Conservation (phyloP, 306 rosid genomes). For the Prunus persica region DNA sequence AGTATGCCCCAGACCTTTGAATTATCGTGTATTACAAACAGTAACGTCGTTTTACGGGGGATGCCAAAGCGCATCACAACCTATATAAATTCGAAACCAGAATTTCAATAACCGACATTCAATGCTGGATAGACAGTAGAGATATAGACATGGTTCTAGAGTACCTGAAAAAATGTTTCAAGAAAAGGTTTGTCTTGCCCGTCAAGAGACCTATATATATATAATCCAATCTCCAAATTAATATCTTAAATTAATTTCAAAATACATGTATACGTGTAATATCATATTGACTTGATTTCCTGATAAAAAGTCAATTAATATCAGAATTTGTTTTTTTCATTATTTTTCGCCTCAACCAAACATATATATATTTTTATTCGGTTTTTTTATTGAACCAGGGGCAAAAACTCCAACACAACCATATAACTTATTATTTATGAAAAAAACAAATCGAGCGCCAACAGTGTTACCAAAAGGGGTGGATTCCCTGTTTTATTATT, state of each 20-base stretch:
- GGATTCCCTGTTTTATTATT: too few relatives aligned
- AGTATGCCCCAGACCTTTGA: slow-evolving; percentile 55
- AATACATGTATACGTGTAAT: not conserved
- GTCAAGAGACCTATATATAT: slow-evolving; percentile 67
- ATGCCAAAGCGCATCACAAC: slow-evolving; percentile 94
- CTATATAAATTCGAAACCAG: slow-evolving; percentile 28
- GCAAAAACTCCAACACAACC: too few relatives aligned
- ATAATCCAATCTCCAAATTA: slow-evolving; percentile 20
- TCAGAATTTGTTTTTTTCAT: too few relatives aligned
- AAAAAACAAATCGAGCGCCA: too few relatives aligned
- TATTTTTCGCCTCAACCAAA: too few relatives aligned
- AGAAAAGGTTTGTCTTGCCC: slow-evolving; percentile 89
- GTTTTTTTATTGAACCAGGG: too few relatives aligned
- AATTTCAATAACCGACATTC: slow-evolving; percentile 21
- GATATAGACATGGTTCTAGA: slow-evolving; percentile 4
- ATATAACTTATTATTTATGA: too few relatives aligned
- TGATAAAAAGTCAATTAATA: not conserved
- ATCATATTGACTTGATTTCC: not conserved
- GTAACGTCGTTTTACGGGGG: slow-evolving; percentile 81
- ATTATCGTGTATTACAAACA: slow-evolving; percentile 92
- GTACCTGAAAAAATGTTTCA: slow-evolving; percentile 89
- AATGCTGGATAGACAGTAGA: slow-evolving; percentile 5
- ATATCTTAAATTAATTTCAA: slow-evolving; percentile 9
- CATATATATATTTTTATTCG: too few relatives aligned
- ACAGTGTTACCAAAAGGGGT: too few relatives aligned